phyloP scores from a whole-genome alignment of 371 early-diverging fungal genomes.

The Mucor circinelloides region DNA sequence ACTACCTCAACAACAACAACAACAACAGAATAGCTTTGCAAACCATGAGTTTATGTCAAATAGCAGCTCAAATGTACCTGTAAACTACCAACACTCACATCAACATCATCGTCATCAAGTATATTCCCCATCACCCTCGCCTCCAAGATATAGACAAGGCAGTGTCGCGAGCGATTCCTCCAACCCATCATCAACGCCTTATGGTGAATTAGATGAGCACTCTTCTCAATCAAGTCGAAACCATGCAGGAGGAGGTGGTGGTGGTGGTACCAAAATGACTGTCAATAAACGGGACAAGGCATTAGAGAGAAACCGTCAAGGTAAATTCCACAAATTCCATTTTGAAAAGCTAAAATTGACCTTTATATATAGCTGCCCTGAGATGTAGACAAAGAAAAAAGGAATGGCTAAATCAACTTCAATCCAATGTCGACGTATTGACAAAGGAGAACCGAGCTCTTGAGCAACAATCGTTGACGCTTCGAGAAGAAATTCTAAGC shows the following conservation, averaged over 20 bases:
- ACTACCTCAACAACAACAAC: not conserved
- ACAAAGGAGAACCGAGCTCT: constrained; percentile 71
- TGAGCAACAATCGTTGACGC: constrained; percentile 60
- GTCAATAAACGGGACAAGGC: constrained; percentile 7
- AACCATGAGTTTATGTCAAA: not conserved
- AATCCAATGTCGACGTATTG: constrained; percentile 72
- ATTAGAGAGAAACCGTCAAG: constrained; percentile 75
- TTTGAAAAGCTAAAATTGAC: constrained; percentile 50
- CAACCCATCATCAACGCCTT: not conserved
- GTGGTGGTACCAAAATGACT: not conserved
- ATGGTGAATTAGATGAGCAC: not conserved
- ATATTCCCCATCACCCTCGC: constrained; percentile 3
- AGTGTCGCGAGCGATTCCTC: constrained; percentile 4
- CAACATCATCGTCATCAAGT: not conserved
- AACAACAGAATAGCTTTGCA: not conserved
- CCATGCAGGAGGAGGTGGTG: not conserved
- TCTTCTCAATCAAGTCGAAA: not conserved
- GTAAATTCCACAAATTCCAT: not conserved
- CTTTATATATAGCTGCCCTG: constrained; percentile 70
- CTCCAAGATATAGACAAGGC: not conserved
- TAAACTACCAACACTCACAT: not conserved
- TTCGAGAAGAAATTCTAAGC: constrained; percentile 73
- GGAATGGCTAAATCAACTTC: constrained; percentile 77
- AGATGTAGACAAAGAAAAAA: constrained; percentile 90
- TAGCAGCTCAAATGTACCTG: not conserved